Evolutionary conservation across 352 stramenopile species (phyloP), one percentile per base, ranked within the genome.

Genomic region (Pythium rishiriense): DNA sequence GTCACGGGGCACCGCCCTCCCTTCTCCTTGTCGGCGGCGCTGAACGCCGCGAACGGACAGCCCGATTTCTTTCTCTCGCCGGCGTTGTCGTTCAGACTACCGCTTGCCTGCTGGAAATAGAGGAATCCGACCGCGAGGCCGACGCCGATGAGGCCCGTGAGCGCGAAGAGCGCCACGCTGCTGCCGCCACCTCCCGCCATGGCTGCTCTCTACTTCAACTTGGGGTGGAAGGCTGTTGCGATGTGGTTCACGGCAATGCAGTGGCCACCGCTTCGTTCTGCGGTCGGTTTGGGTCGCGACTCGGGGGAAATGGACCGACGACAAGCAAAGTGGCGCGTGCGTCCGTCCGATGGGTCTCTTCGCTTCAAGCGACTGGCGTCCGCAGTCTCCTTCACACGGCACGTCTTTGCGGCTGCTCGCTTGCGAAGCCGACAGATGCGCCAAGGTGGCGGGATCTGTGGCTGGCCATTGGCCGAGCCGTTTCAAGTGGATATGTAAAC

Each of bases 131-230:
- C 71, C 12, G 73, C 73, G 58, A 91, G 72, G 17, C 76, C 75
- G 22, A 91, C 63, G 61, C 80, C 78, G 39, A 91, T 66, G 46
- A 91, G 68, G 17, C 80, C 75, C 60, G 83, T 88, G 59, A 85
- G 66, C 42, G 87, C 67, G 57, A 91, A 62, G 57, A 90, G 72
- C 68, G 77, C 63, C 15, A 73, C 58, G 50, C 66, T 85, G 51
- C 70, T 21, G 14, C 60, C 63, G 49, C 68, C 50, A 10, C 64
- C 66, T 55, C 66, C 54, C 17, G 62, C 68, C 62, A 72, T 64
- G 74, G 85, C 87, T 15, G 15, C 72, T 21, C 17, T 1, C 28
- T 17, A 50, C 55, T 70, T 69, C 49, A 64, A 69, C 53, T 52
- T 63, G 54, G 21, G 10, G 58, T 7, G 12, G 14, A 2, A 19